phyloP scores from a whole-genome alignment of 2,329 filamentous ascomycete genomes.

The Claviceps sp. region DNA sequence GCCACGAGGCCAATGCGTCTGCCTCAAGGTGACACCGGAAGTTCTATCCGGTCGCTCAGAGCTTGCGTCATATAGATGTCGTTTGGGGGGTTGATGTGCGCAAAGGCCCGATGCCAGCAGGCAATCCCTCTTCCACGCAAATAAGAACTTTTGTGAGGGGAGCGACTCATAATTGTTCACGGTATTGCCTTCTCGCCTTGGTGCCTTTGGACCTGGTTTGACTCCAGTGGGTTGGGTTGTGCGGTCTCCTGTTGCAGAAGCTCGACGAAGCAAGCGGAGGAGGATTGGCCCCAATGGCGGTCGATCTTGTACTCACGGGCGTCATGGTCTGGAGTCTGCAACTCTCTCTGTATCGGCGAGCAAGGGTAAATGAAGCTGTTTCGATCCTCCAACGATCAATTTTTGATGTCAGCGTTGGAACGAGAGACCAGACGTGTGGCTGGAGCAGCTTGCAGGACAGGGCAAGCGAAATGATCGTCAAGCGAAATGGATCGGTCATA shows the following conservation, averaged over 20 bases:
- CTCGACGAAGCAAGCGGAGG: not conserved
- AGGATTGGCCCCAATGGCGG: not conserved
- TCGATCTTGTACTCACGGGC: too few relatives aligned
- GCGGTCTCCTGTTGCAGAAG: not conserved
- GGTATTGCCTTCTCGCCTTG: not conserved
- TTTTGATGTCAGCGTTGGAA: not conserved
- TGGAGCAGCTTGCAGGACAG: not conserved
- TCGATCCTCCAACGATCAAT: not conserved
- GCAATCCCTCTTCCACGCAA: not conserved
- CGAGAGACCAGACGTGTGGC: not conserved
- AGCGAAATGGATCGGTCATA: not conserved
- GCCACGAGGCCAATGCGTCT: not conserved
- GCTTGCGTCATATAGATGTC: slow-evolving; percentile 1
- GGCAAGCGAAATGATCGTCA: not conserved
- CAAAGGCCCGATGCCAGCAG: slow-evolving; percentile 5
- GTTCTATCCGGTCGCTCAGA: slow-evolving; percentile 4
- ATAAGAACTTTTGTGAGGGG: not conserved
- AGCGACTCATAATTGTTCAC: not conserved
- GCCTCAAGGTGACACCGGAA: slow-evolving; percentile 3
- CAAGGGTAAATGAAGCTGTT: not conserved
- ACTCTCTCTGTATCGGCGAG: not conserved
- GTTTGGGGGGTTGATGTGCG: slow-evolving; percentile 5
- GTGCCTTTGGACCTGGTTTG: not conserved
- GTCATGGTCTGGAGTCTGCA: not conserved
- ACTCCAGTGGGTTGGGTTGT: not conserved